phyloP scores from a whole-genome alignment of 2,329 filamentous ascomycete species.

The Corynespora cassiicola region DNA sequence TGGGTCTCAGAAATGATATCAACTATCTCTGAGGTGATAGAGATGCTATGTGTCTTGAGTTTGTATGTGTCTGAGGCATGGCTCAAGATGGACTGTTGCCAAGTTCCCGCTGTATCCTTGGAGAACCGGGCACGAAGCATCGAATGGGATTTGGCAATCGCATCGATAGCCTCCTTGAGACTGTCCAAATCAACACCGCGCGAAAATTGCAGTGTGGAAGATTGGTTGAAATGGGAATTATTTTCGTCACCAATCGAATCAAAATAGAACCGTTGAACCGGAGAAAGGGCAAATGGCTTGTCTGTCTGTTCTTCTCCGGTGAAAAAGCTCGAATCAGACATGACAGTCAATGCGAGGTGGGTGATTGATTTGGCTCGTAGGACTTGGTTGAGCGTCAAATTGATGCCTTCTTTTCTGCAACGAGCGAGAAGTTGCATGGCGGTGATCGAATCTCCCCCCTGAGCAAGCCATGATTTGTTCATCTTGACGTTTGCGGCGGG shows the following conservation, averaged over 20 bases:
- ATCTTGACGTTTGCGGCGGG: constrained; percentile 28
- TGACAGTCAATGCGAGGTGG: constrained; percentile 31
- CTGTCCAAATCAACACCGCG: constrained; percentile 24
- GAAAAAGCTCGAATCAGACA: constrained; percentile 8
- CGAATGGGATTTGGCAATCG: constrained; percentile 35
- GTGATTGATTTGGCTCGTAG: constrained; percentile 39
- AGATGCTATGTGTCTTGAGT: constrained; percentile 22
- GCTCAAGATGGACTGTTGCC: constrained; percentile 28
- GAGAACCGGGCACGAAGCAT: constrained; percentile 43
- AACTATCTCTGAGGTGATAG: constrained; percentile 10
- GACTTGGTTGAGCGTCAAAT: constrained; percentile 37
- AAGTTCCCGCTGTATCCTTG: constrained; percentile 17
- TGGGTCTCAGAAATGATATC: constrained; percentile 28
- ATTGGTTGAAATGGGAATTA: constrained; percentile 54
- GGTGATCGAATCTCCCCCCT: constrained; percentile 42
- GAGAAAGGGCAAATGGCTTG: constrained; percentile 50
- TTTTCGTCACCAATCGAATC: constrained; percentile 34
- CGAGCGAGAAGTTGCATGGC: constrained; percentile 41
- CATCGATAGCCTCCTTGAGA: constrained; percentile 29
- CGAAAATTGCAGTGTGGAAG: constrained; percentile 48
- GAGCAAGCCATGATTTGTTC: constrained; percentile 38
- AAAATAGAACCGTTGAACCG: constrained; percentile 55
- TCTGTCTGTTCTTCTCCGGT: constrained; percentile 27
- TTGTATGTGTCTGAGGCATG: constrained; percentile 20
- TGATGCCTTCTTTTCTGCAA: constrained; percentile 38